These are phyloP conservation scores for Micromonas pusilla DNA, from an alignment of 139 green algal genomes.

Conservation along the genomic window DNA sequence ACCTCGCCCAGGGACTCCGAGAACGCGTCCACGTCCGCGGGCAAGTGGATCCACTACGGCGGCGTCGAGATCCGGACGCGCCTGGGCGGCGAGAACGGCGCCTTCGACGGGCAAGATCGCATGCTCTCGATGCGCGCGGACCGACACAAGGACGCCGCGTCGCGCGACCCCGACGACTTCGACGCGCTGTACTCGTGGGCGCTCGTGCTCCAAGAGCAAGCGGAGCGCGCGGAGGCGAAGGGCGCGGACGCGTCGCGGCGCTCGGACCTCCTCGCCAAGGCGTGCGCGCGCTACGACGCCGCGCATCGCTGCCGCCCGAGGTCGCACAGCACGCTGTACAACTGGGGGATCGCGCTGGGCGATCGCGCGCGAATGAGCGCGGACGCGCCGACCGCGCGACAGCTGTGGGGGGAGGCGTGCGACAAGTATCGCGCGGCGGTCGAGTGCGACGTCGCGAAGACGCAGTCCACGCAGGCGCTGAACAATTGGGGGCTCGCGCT, in stretches of 20 bases:
- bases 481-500: constrained; percentile 21
- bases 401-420: not conserved
- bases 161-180: not conserved
- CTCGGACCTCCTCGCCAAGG: not conserved
- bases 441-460: not conserved
- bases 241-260: not conserved
- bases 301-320: not conserved
- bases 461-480: constrained; percentile 7
- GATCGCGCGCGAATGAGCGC: not conserved
- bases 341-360: constrained; percentile 18
- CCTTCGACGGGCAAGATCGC: not conserved
- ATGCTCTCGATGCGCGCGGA: not conserved
- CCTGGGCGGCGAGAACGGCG: not conserved
- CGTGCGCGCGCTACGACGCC: constrained; percentile 8
- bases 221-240: not conserved
- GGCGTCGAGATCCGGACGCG: not conserved
- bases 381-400: not conserved
- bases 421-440: constrained; percentile 17
- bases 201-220: constrained; percentile 14
- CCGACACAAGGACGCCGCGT: not conserved
- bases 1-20: too few relatives aligned
- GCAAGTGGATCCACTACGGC: too few relatives aligned
- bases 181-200: not conserved
- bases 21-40: too few relatives aligned
- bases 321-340: not conserved